These are phyloP conservation scores for Oxytropis ochrocephala DNA, from an alignment of 306 rosid genomes.

Conservation along the genomic window DNA sequence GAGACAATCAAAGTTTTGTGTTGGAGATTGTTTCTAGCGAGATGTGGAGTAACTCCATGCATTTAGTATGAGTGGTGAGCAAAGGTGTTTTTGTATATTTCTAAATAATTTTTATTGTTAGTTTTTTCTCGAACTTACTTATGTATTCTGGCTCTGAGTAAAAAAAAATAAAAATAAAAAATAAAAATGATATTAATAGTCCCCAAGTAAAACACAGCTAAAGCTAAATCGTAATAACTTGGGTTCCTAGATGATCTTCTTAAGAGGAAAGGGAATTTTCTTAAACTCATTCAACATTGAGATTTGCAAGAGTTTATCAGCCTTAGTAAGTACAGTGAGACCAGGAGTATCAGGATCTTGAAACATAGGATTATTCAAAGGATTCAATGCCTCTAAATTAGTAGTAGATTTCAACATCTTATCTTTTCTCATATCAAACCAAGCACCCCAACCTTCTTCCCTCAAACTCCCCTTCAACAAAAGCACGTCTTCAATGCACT, in stretches of 20 bases:
- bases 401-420: slow-evolving; percentile 68
- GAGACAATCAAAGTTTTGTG: too few relatives aligned
- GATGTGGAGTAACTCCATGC: too few relatives aligned
- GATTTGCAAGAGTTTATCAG: slow-evolving; percentile 54
- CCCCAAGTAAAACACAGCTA: not conserved
- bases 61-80: too few relatives aligned
- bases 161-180: too few relatives aligned
- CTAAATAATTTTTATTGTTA: too few relatives aligned
- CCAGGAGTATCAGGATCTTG: slow-evolving; percentile 80
- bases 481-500: slow-evolving; percentile 65
- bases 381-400: slow-evolving; percentile 63
- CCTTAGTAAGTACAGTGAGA: slow-evolving; percentile 41
- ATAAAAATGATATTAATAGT: not conserved
- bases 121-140: too few relatives aligned
- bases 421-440: slow-evolving; percentile 88
- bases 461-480: slow-evolving; percentile 51
- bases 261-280: slow-evolving; percentile 34
- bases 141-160: too few relatives aligned
- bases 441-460: slow-evolving; percentile 92
- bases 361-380: slow-evolving; percentile 55
- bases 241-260: not conserved
- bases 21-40: too few relatives aligned
- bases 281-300: slow-evolving; percentile 42
- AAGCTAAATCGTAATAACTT: not conserved
- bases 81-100: too few relatives aligned